A percentile compares a stretch with the other conserved stretches of the same genome.
phyloP scores from a whole-genome alignment of 1,284 basidiomycete species.

The Rhodotorula sp. region DNA sequence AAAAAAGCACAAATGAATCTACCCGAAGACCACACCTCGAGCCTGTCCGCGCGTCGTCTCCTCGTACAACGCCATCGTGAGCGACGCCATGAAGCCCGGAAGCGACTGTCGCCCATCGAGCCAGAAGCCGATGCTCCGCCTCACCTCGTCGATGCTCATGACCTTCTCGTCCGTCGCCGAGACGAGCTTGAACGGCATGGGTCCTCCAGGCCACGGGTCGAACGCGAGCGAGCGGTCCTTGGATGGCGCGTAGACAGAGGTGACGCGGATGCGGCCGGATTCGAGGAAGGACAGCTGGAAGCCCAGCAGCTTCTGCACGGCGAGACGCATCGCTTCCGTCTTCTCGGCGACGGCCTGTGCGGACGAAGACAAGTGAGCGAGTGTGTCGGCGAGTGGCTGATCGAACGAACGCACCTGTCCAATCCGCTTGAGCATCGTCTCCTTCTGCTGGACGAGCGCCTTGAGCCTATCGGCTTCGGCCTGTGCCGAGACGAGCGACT shows the following conservation, averaged over 20 bases:
- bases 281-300: slow-evolving; percentile 79
- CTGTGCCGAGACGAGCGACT: slow-evolving; percentile 64
- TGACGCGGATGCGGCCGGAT: slow-evolving; percentile 77
- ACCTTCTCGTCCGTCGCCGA: slow-evolving; percentile 38
- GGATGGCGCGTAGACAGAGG: slow-evolving; percentile 63
- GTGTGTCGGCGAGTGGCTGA: not conserved
- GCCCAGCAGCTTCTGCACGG: slow-evolving; percentile 74
- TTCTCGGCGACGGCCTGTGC: slow-evolving; percentile 62
- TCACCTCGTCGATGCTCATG: slow-evolving; percentile 37
- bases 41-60: slow-evolving; percentile 32
- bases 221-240: slow-evolving; percentile 49
- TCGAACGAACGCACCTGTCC: slow-evolving; percentile 24
- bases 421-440: slow-evolving; percentile 71
- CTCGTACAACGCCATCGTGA: slow-evolving; percentile 43
- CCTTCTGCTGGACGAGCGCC: slow-evolving; percentile 55
- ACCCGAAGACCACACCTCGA: slow-evolving; percentile 21
- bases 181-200: slow-evolving; percentile 41
- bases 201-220: slow-evolving; percentile 37
- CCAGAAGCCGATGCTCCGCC: slow-evolving; percentile 42
- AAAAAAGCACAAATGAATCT: not conserved
- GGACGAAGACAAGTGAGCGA: slow-evolving; percentile 49
- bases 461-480: slow-evolving; percentile 64
- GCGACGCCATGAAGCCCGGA: slow-evolving; percentile 43
- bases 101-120: slow-evolving; percentile 35
- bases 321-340: slow-evolving; percentile 74